These are phyloP conservation scores for Penicillium atrosanguineum DNA, from an alignment of 495 filamentous ascomycete species.

Conservation along the genomic window DNA sequence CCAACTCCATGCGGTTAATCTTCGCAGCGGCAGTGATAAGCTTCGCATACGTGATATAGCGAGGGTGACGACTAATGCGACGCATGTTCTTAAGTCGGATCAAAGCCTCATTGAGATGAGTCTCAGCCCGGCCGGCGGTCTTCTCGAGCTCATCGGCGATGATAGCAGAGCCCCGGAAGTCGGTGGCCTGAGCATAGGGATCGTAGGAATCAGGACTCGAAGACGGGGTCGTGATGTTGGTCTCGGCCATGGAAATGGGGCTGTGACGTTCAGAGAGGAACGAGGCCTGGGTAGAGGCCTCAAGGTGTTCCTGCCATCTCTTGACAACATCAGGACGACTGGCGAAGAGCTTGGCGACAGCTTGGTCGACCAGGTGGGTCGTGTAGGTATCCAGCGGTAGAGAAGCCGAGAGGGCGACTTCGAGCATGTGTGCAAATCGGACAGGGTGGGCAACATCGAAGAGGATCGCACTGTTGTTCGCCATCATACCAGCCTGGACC, in stretches of 20 bases:
- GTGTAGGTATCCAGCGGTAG: constrained; percentile 52
- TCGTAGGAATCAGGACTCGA: constrained; percentile 77
- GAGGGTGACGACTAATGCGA: constrained; percentile 83
- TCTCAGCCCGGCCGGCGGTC: constrained; percentile 60
- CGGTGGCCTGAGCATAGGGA: constrained; percentile 83
- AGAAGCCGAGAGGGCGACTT: constrained; percentile 48
- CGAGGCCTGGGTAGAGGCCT: constrained; percentile 34
- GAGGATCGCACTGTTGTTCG: constrained; percentile 38
- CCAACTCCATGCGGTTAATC: constrained; percentile 71
- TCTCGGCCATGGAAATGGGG: constrained; percentile 36
- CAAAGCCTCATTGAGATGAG: constrained; percentile 77
- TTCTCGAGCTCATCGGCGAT: constrained; percentile 86
- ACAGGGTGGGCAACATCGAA: constrained; percentile 55
- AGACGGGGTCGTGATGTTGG: constrained; percentile 37
- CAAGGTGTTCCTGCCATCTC: constrained; percentile 56
- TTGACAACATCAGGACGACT: constrained; percentile 56
- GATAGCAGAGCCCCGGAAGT: constrained; percentile 84
- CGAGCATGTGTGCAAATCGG: constrained; percentile 61
- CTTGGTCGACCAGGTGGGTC: constrained; percentile 53
- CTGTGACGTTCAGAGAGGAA: constrained; percentile 37
- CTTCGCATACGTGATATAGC: constrained; percentile 95
- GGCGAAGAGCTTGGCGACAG: constrained; percentile 49
- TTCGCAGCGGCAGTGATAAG: constrained; percentile 88
- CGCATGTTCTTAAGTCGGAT: constrained; percentile 87
- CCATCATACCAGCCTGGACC: constrained; percentile 62